These are phyloP conservation scores for Chaetomium sp. DNA, from an alignment of 2,329 filamentous ascomycete species.

Conservation along the genomic window DNA sequence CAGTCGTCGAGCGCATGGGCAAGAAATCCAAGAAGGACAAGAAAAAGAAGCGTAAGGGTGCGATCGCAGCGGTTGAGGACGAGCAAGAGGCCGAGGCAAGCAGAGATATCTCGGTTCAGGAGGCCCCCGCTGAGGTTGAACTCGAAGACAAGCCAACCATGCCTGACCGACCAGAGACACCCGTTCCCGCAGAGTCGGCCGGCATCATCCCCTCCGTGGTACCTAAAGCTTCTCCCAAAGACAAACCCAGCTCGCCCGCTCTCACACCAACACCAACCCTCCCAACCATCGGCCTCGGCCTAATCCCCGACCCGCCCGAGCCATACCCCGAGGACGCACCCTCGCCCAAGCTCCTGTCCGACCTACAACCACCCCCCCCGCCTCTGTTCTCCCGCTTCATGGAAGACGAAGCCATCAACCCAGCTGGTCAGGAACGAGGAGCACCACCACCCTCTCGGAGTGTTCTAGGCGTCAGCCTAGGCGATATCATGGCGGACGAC, in stretches of 20 bases:
- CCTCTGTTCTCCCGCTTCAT: constrained; percentile 10
- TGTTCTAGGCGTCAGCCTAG: too few relatives aligned
- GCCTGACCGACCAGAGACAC: background rate
- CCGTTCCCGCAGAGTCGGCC: background rate
- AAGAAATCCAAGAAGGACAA: constrained; percentile 30
- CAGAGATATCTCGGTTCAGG: background rate
- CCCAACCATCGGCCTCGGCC: constrained; percentile 23
- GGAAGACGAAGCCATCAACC: constrained; percentile 8
- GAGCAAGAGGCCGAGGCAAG: background rate
- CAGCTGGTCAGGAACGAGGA: constrained; percentile 26
- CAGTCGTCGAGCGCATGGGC: constrained; percentile 7
- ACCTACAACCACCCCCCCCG: background rate
- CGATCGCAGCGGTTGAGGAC: constrained; percentile 7
- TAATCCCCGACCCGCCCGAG: constrained; percentile 27
- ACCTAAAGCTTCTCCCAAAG: too few relatives aligned
- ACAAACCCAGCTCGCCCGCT: constrained; percentile 1
- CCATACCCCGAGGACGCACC: constrained; percentile 27
- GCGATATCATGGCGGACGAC: too few relatives aligned
- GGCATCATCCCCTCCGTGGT: background rate
- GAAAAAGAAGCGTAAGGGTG: constrained; percentile 26
- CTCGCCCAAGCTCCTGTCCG: constrained; percentile 28
- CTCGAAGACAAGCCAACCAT: background rate
- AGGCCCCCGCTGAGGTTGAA: background rate
- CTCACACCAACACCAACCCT: constrained; percentile 13
- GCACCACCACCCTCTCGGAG: constrained; percentile 16